Evolutionary conservation across 208 protist species (phyloP), one percentile per base, ranked within the genome.

Genomic region (Leishmania mexicana): DNA sequence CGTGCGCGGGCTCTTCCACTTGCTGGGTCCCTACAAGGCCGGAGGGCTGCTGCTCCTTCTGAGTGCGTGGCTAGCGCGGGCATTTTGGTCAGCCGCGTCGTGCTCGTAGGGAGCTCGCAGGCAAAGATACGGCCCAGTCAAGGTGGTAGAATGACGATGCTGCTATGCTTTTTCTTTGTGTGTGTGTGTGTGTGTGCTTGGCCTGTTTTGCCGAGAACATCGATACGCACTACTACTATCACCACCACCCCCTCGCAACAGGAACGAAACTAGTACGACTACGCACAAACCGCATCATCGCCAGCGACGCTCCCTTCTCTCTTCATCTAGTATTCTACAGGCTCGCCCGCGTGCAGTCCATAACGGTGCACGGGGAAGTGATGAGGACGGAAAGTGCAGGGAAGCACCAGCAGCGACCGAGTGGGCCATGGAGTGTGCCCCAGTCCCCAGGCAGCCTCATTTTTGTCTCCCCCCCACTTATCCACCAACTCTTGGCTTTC

Each of bases 1-100:
- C 24, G 75, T 93, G 11, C 78, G 81, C 19, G 88, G 80, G 17
- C 78, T 96, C 28, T 97, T 90, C 83, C 77, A 80, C 75, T 76
- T 94, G 54, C 81, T 97, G 2, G 94, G 94, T 0, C 92, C 92
- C 6, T 49, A 85, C 72, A 87, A 89, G 57, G 79, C 80, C 17
- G 74, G 83, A 2, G 76, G 90, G n/a, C 71, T 91, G n/a, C 45
- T 90, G 1, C 78, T 79, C 35, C 40, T 85, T 45, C 10, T 92
- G 11, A 65, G 87, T 5, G 35, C 84, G 17, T 97, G 91, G 91
- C 35, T 87, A 8, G 31, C 65, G 1, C 47, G 51, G 24, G 85
- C 76, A 40, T 76, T n/a, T 38, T 54, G 51, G 28, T 86, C 60
- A 31, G 28, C 76, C 54, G 65, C 75, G 57, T 88, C 76, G 21